Base-by-base conservation (phyloP, 352 stramenopile genomes). In the Phytophthora pisi region DNA sequence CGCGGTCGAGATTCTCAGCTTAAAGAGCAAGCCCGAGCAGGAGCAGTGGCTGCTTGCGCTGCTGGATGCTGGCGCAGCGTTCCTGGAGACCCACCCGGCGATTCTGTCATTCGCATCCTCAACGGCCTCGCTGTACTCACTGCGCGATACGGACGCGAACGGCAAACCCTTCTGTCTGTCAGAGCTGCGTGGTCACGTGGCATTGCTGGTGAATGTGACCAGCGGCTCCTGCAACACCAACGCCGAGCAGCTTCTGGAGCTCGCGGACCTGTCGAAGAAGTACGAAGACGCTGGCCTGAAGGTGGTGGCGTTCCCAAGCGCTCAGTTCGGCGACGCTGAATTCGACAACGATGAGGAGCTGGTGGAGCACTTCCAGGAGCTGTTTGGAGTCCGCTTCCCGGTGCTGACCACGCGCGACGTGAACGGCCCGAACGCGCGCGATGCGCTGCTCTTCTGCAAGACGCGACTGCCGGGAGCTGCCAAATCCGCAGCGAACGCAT, bases 381-480 rank as follows among this genome's bases (percentile, higher is more conserved):
- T 77, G 9, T 73, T 68, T 64, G 66, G 45, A 26, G 62, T 67
- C 3, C 36, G 18, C 16, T 92, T 95, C 51, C 61, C 70, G 1
- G 64, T 95, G 5, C 69, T 93, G 28, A 65, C 67, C 63, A 97
- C 97, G 65, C 70, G 69, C 36, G 86, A 97, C 56, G 91, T 97
- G 10, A 98, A 98, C 60, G 91, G 92, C n/a, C 77, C 75, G 7
- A 67, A 93, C 34, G 81, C 87, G 38, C 78, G 88, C 1, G 81
- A 91, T 23, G 79, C 93, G 7, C 94, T 93, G 57, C 63, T 79
- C 11, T 97, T 90, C 61, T 80, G 97, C 55, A 97, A 97, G 61
- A 64, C 81, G 31, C 81, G 81, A 46, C 65, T 92, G 11, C 76
- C 82, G 2, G 74, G 72, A 1, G 64, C 86, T 65, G 68, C 69